Evolutionary conservation across 257 asterid species (phyloP), one percentile per base, ranked within the genome.

Genomic region (Voacanga thouarsii): DNA sequence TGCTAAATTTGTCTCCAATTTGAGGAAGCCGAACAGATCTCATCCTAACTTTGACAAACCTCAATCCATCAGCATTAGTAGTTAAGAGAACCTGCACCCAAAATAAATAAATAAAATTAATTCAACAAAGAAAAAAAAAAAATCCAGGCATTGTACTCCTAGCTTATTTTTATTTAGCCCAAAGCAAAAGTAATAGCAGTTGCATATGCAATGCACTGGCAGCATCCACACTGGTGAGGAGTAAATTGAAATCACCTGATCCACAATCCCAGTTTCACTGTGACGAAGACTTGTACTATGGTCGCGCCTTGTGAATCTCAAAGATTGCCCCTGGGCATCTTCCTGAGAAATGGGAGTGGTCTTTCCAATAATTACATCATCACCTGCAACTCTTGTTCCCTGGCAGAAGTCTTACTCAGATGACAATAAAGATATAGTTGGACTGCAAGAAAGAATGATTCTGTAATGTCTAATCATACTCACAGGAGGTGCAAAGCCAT

Each of bases 401-500:
- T 57, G 30, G 12, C 12, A 23, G 30, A 57, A 57, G 65, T 10
- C n/a, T 57, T 57, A 18, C n/a, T 57, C 30, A 57, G 65, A 23
- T 57, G 30, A 57, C n/a, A 57, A n/a, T 23, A 21, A 57, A 57
- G 12, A 57, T 57, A 30, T 57, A 23, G 12, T n/a, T 1, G 23
- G 1, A 18, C 65, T 57, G n/a, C 65, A 57, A 57, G 33, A 57
- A 57, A 23, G 65, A n/a, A 57, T 6, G 0, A n/a, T 21, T 21
- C 21, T 51, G 21, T n/a, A n/a, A 23, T n/a, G 12, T 19, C 63
- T 33, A 33, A 1, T 33, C 37, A 33, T 33, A 33, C 63, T 57
- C 65, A 57, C 65, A n/a, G 83, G 83, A 51, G 83, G 83, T 55
- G 79, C 83, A 68, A 80, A 41, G 30, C 83, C 83, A 50, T 80